Conservation (phyloP, 169 alveolate species). For the Sarcocystis neurona region DNA sequence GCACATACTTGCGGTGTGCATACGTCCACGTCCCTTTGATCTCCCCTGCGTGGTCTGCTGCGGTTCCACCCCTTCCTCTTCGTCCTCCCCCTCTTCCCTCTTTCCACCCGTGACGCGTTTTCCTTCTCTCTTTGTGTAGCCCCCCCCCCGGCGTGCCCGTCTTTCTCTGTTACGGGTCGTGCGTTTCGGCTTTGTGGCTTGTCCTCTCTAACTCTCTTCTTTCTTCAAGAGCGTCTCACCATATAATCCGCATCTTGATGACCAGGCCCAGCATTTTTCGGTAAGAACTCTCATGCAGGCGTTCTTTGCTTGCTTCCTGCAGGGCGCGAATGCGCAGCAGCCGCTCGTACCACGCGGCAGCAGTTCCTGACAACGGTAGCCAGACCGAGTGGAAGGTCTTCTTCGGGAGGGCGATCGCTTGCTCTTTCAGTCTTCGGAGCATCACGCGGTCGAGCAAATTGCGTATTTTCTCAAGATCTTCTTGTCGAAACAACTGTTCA, state of each 20-base stretch:
- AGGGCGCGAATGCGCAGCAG: slow-evolving; percentile 37
- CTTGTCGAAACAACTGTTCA: slow-evolving; percentile 71
- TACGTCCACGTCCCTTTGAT: no score
- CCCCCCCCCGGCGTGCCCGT: no score
- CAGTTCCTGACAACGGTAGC: slow-evolving; percentile 82
- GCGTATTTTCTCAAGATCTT: slow-evolving; percentile 80
- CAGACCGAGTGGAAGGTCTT: slow-evolving; percentile 88
- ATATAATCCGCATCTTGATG: slow-evolving; percentile 88
- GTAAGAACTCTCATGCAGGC: slow-evolving; percentile 52
- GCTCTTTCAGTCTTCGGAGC: slow-evolving; percentile 88
- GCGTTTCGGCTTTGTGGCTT: no score
- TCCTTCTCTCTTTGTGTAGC: no score
- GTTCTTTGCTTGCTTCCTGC: slow-evolving; percentile 70
- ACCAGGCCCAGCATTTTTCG: slow-evolving; percentile 86
- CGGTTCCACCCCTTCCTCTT: no score
- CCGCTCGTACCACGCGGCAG: slow-evolving; percentile 54
- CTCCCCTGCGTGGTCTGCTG: no score
- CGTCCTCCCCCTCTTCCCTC: no score
- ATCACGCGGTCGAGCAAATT: slow-evolving; percentile 79
- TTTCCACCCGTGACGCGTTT: no score
- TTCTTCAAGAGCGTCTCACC: no score
- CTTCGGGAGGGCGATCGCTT: slow-evolving; percentile 86
- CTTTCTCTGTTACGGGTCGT: no score
- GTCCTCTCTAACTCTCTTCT: no score
- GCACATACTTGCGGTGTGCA: no score